Evolutionary conservation across 2,329 filamentous ascomycete species (phyloP).

Genomic region (Alternaria alternata): DNA sequence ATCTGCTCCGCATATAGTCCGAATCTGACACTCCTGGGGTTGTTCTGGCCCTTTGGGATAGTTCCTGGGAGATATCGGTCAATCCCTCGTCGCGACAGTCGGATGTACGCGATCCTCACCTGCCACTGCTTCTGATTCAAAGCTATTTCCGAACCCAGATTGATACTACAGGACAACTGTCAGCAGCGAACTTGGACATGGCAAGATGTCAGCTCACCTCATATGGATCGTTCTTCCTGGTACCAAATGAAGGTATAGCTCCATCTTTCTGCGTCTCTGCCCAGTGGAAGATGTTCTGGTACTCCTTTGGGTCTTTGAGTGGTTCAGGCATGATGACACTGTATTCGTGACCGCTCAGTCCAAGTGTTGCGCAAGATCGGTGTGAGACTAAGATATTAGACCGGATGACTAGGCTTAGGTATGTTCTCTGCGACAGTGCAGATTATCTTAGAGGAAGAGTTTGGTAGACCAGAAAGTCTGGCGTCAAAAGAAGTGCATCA

Average conservation of each 20-base stretch:
- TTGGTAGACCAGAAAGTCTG: neutral
- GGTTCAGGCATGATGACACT: slow-evolving; percentile 32
- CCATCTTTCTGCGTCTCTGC: slow-evolving; percentile 68
- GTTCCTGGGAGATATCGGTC: slow-evolving; percentile 41
- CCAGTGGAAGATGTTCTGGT: slow-evolving; percentile 57
- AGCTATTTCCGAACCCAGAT: slow-evolving; percentile 64
- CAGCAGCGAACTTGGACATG: slow-evolving; percentile 10
- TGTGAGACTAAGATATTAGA: slow-evolving; percentile 2
- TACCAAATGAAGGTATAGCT: slow-evolving; percentile 62
- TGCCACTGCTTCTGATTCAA: slow-evolving; percentile 58
- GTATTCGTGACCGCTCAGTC: slow-evolving; percentile 1
- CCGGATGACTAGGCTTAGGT: neutral
- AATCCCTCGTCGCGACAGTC: slow-evolving; percentile 14
- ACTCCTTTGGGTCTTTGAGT: slow-evolving; percentile 48
- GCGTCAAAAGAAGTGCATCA: slow-evolving; percentile 14
- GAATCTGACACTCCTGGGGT: slow-evolving; percentile 45
- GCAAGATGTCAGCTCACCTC: slow-evolving; percentile 47
- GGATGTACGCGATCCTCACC: slow-evolving; percentile 28
- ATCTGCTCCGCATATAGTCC: slow-evolving; percentile 51
- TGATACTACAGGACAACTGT: slow-evolving; percentile 55
- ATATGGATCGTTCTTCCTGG: slow-evolving; percentile 64
- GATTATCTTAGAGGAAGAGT: neutral
- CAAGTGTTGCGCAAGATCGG: neutral
- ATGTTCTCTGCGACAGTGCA: neutral
- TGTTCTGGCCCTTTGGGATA: slow-evolving; percentile 59